These are phyloP conservation scores for Chrysophaeum taylorii DNA, from an alignment of 352 stramenopile species.

Conservation along the genomic window DNA sequence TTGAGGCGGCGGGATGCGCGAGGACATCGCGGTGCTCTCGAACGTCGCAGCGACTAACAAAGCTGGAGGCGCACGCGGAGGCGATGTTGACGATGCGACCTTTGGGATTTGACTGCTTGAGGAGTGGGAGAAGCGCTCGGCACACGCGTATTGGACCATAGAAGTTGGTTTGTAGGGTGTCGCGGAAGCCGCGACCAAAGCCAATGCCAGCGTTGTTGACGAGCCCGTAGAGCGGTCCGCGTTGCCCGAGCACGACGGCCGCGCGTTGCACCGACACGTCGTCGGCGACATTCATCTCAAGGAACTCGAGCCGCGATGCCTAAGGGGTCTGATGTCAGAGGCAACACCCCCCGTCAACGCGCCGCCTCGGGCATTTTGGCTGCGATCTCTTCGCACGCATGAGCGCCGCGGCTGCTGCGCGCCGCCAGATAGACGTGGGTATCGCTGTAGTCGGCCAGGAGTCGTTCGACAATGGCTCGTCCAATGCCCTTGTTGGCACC, in stretches of 20 bases:
- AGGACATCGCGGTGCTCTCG: slow-evolving; percentile 1
- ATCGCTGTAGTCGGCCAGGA: slow-evolving; percentile 27
- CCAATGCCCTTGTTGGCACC: slow-evolving; percentile 14
- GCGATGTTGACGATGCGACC: slow-evolving; percentile 25
- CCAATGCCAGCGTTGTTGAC: slow-evolving; percentile 27
- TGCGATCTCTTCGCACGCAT: slow-evolving; percentile 30
- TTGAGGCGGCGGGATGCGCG: background rate
- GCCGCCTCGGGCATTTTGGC: background rate
- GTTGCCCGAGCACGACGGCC: background rate
- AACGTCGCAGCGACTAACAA: slow-evolving; percentile 1
- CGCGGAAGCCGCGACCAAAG: slow-evolving; percentile 19
- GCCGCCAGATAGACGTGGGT: slow-evolving; percentile 41
- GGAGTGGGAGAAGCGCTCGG: slow-evolving; percentile 14
- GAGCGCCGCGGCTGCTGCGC: slow-evolving; percentile 27
- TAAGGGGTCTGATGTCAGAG: no score
- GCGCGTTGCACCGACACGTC: slow-evolving; percentile 15
- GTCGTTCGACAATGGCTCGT: background rate
- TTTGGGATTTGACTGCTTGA: background rate
- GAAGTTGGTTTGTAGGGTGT: slow-evolving; percentile 22
- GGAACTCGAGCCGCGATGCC: background rate
- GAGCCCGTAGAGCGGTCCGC: slow-evolving; percentile 18
- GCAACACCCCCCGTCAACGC: no score
- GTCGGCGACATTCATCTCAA: slow-evolving; percentile 17
- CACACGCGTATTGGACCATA: slow-evolving; percentile 19
- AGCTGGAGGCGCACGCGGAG: slow-evolving; percentile 24